Evolutionary conservation across 306 rosid genomes (phyloP).

Genomic region (Purshia tridentata): DNA sequence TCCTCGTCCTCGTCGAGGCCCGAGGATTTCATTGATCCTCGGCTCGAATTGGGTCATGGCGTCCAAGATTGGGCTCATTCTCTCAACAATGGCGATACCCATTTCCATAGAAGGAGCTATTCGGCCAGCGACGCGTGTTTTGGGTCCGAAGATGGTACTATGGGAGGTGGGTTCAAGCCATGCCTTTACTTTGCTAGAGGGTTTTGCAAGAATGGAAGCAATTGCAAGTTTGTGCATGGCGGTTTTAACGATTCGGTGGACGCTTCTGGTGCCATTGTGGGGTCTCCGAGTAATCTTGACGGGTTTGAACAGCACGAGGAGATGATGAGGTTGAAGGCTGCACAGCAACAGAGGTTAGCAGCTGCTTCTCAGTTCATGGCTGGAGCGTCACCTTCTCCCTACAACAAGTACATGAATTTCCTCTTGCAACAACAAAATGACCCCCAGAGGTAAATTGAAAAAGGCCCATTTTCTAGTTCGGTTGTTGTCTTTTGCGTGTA

Average conservation of each 20-base stretch:
- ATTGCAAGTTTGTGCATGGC: conserved; percentile 82
- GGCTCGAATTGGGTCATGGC: conserved; percentile 47
- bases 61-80: conserved; percentile 58
- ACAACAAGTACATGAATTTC: conserved; percentile 64
- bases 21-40: conserved; percentile 64
- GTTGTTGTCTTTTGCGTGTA: background rate
- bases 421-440: conserved; percentile 74
- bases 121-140: conserved; percentile 81
- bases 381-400: conserved; percentile 59
- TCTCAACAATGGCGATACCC: conserved; percentile 58
- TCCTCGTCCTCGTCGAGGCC: conserved; percentile 44
- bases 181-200: conserved; percentile 94
- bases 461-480: background rate
- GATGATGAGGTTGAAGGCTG: conserved; percentile 59
- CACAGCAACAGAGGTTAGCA: conserved; percentile 67
- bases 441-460: conserved; percentile 50
- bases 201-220: conserved; percentile 81
- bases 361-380: conserved; percentile 54
- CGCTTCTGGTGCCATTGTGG: conserved; percentile 48
- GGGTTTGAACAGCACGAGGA: conserved; percentile 76
- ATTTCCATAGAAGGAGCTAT: conserved; percentile 70
- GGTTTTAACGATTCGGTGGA: conserved; percentile 59
- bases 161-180: conserved; percentile 66
- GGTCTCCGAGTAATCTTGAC: conserved; percentile 65
- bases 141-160: conserved; percentile 59